Evolutionary conservation across 345 rosid genomes (phyloP).

Genomic region (Anacardium occidentale): DNA sequence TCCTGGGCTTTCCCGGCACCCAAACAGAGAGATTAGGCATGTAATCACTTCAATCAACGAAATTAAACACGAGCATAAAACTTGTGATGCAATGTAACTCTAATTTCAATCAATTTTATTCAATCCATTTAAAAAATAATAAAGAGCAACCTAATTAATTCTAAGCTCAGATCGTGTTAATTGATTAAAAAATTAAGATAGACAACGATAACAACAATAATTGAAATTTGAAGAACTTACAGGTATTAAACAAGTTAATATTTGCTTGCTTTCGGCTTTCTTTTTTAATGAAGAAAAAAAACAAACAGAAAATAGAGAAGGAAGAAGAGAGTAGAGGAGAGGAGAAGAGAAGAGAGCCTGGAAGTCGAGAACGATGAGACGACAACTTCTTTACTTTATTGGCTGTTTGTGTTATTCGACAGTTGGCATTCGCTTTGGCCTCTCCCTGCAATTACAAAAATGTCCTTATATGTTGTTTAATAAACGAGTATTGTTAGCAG

Average conservation of each 20-base stretch:
- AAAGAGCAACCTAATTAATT: neutral
- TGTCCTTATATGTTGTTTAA: neutral
- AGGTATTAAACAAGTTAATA: neutral
- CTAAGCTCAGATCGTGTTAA: constrained; percentile 6
- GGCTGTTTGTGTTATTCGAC: constrained; percentile 1
- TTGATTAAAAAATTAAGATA: neutral
- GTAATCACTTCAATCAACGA: too few species aligned
- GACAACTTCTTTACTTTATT: constrained; percentile 5
- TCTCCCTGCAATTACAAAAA: constrained; percentile 3
- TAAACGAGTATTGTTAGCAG: neutral
- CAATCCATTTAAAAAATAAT: neutral
- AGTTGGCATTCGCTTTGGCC: constrained; percentile 26
- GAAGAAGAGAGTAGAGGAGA: neutral
- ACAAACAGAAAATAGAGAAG: neutral
- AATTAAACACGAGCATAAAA: neutral
- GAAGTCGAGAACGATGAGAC: neutral
- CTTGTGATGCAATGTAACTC: constrained; percentile 12
- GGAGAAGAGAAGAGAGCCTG: neutral
- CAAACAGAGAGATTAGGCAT: neutral
- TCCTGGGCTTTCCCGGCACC: constrained; percentile 3
- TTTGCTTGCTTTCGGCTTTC: neutral
- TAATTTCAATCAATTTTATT: neutral
- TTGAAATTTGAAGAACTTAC: constrained; percentile 21
- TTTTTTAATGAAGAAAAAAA: too few species aligned
- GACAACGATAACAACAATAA: neutral